Conservation (phyloP, 371 early-diverging fungal genomes). For the Saksenaea vasiformis region DNA sequence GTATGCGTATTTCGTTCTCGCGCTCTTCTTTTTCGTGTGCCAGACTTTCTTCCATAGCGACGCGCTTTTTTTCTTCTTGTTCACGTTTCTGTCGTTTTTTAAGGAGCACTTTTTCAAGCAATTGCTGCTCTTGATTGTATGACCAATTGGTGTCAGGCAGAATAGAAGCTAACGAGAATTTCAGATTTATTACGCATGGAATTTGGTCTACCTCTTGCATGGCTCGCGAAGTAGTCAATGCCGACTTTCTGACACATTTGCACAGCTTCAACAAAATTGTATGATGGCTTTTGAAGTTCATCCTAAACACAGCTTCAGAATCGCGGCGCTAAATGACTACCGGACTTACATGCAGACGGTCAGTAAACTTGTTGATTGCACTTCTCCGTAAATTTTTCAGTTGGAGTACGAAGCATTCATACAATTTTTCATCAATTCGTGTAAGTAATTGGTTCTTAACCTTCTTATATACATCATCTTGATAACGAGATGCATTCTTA, state of each 20-base stretch:
- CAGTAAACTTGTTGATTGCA: constrained; percentile 65
- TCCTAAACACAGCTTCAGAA: constrained; percentile 12
- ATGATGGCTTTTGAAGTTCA: constrained; percentile 42
- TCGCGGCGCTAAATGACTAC: no score
- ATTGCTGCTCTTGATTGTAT: constrained; percentile 60
- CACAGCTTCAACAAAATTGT: constrained; percentile 61
- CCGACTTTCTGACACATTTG: constrained; percentile 42
- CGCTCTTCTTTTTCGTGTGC: no score
- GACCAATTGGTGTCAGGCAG: constrained; percentile 81
- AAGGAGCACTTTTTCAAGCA: constrained; percentile 55
- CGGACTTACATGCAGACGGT: constrained; percentile 25
- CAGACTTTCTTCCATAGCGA: no score
- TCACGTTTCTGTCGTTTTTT: no score
- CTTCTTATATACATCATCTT: constrained; percentile 85
- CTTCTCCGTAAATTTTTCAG: constrained; percentile 81
- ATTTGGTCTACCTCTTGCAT: constrained; percentile 29
- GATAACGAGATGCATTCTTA: constrained; percentile 88
- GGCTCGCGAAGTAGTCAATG: constrained; percentile 27
- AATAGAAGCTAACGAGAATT: constrained; percentile 33
- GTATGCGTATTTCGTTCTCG: no score
- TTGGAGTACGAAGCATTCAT: constrained; percentile 81
- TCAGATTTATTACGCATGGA: no score
- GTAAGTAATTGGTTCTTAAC: constrained; percentile 80
- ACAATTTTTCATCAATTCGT: constrained; percentile 76
- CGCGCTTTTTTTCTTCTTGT: no score